Percentiles rank a stretch among this genome's conserved stretches.
Conservation (phyloP, 179 eudicot species). For the Corrigiola litoralis region DNA sequence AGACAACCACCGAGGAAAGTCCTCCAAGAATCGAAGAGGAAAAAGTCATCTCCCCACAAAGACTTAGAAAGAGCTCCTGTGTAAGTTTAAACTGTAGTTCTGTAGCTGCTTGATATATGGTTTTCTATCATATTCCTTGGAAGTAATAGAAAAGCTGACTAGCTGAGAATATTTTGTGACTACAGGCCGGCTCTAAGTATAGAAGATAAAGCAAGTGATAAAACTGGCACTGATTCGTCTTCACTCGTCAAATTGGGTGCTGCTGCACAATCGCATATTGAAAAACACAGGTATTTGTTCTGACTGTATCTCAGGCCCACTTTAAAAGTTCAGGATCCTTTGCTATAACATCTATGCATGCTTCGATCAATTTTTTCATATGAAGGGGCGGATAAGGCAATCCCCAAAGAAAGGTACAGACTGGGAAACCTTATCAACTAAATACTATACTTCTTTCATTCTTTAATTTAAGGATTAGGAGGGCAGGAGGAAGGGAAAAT, state of each 20-base stretch:
- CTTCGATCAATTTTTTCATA: background rate
- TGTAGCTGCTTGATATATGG: background rate
- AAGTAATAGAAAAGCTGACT: background rate
- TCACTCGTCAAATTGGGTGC: conserved; percentile 59
- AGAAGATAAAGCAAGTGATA: conserved; percentile 39
- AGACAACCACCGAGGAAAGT: conserved; percentile 33
- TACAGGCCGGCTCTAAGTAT: conserved; percentile 36
- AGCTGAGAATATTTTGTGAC: background rate
- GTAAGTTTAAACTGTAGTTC: conserved; percentile 36
- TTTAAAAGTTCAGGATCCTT: too few species aligned
- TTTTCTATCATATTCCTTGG: background rate
- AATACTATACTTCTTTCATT: background rate
- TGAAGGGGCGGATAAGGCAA: background rate
- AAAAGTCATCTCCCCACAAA: conserved; percentile 34
- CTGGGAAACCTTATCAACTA: background rate
- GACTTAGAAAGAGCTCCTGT: conserved; percentile 65
- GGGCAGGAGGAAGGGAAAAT: background rate
- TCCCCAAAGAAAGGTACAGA: background rate
- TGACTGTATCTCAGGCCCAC: background rate
- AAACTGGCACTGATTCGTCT: conserved; percentile 32
- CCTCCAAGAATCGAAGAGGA: conserved; percentile 38
- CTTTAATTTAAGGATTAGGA: background rate
- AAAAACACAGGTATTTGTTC: conserved; percentile 62
- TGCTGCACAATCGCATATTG: conserved; percentile 58
- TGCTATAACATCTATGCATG: too few species aligned